Evolutionary conservation across 73 alveolate species (phyloP).

Genomic region (Uronychia binucleata): DNA sequence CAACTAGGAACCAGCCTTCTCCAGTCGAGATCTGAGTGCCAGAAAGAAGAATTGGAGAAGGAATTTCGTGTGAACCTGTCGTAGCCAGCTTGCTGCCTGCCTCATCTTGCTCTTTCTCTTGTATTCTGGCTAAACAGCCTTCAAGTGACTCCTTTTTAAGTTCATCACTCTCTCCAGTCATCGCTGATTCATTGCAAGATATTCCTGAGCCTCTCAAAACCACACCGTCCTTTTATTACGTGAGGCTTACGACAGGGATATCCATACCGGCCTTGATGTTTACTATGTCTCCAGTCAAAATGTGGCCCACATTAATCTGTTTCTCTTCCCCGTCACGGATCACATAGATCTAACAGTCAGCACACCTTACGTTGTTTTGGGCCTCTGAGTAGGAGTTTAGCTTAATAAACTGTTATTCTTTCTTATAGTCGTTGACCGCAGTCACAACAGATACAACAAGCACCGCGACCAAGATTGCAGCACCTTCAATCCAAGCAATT

Average conservation of each 20-base stretch:
- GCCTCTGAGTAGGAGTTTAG: slow-evolving; percentile 29
- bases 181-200: slow-evolving; percentile 60
- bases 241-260: slow-evolving; percentile 97
- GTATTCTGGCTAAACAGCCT: slow-evolving; percentile 21
- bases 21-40: slow-evolving; percentile 62
- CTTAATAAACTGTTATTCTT: slow-evolving; percentile 73
- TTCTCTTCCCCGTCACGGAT: slow-evolving; percentile 77
- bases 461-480: slow-evolving; percentile 27
- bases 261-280: slow-evolving; percentile 93
- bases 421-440: slow-evolving; percentile 66
- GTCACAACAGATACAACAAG: slow-evolving; percentile 26
- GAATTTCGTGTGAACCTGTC: slow-evolving; percentile 47
- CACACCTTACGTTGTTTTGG: slow-evolving; percentile 64
- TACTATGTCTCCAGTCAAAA: slow-evolving; percentile 94
- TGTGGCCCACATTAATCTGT: slow-evolving; percentile 72
- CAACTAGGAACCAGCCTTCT: slow-evolving; percentile 67
- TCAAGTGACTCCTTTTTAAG: neutral
- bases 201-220: slow-evolving; percentile 25
- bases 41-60: slow-evolving; percentile 43
- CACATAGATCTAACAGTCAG: slow-evolving; percentile 22
- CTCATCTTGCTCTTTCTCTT: slow-evolving; percentile 27
- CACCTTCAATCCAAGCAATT: slow-evolving; percentile 66
- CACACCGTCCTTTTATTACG: slow-evolving; percentile 77
- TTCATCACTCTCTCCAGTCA: slow-evolving; percentile 64
- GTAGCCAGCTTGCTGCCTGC: slow-evolving; percentile 41